Percentiles rank a stretch among this genome's conserved stretches.
These are phyloP conservation scores for Knufia petricola DNA, from an alignment of 2,329 filamentous ascomycete genomes.

Conservation along the genomic window DNA sequence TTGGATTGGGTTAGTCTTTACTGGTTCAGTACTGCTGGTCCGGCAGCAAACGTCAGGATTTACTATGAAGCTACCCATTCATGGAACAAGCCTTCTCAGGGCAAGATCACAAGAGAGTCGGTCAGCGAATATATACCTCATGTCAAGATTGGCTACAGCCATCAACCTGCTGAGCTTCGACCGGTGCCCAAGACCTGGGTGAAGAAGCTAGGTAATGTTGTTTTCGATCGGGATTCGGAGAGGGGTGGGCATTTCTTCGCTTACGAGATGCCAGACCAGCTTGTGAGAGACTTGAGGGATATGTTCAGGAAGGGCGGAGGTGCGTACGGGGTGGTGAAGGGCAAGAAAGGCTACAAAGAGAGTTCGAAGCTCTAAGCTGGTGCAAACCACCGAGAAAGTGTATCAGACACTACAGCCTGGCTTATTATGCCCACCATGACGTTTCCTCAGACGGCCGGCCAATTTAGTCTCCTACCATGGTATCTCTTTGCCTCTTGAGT, in stretches of 20 bases:
- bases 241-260: constrained; percentile 46
- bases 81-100: constrained; percentile 5
- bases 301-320: constrained; percentile 39
- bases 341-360: constrained; percentile 28
- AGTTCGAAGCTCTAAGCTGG: neutral
- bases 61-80: constrained; percentile 58
- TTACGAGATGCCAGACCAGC: constrained; percentile 40
- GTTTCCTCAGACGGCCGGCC: no score
- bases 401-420: neutral
- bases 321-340: constrained; percentile 28
- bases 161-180: constrained; percentile 43
- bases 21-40: constrained; percentile 59
- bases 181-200: constrained; percentile 44
- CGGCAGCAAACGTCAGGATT: constrained; percentile 51
- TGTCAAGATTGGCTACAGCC: constrained; percentile 45
- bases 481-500: no score
- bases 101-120: constrained; percentile 10
- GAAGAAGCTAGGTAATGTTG: constrained; percentile 41
- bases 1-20: constrained; percentile 67
- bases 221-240: constrained; percentile 35
- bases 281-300: constrained; percentile 37
- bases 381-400: neutral
- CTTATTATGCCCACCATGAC: no score
- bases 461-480: no score
- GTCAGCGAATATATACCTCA: constrained; percentile 30